Percentiles rank a stretch among this genome's conserved stretches.
Evolutionary conservation across 495 filamentous ascomycete species (phyloP).

Genomic region (Lasiosphaeria miniovina): DNA sequence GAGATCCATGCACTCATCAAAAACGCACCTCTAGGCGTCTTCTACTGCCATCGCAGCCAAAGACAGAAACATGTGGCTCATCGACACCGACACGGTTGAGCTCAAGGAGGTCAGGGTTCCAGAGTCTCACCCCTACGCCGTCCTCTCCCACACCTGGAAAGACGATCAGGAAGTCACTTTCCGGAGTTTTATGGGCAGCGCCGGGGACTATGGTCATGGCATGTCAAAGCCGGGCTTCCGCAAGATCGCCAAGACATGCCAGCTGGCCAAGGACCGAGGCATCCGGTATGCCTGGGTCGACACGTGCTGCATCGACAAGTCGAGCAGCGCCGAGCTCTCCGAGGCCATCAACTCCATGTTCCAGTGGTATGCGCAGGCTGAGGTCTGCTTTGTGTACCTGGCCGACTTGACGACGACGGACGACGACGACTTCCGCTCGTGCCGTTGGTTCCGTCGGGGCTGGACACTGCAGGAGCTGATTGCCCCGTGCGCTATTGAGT

Average conservation of each 20-base stretch:
- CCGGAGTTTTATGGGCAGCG: conserved; percentile 4
- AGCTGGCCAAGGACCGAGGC: conserved; percentile 3
- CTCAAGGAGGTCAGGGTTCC: not conserved
- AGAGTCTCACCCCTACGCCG: conserved; percentile 15
- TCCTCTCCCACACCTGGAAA: conserved; percentile 23
- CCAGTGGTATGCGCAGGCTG: conserved; percentile 32
- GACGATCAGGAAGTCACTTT: conserved; percentile 19
- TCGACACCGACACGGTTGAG: not conserved
- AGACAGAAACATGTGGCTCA: not conserved
- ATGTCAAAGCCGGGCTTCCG: conserved; percentile 4
- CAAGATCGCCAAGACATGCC: conserved; percentile 19
- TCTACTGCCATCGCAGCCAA: too few species aligned
- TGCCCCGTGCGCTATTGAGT: conserved; percentile 29
- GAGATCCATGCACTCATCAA: too few species aligned
- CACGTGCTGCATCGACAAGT: conserved; percentile 42
- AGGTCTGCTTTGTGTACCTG: conserved; percentile 38
- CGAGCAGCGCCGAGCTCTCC: conserved; percentile 35
- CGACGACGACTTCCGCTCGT: conserved; percentile 11
- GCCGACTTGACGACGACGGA: conserved; percentile 21
- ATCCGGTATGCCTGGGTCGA: conserved; percentile 32
- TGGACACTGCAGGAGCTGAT: conserved; percentile 41
- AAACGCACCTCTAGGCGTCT: too few species aligned
- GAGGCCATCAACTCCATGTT: conserved; percentile 43
- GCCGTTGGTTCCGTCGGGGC: conserved; percentile 39
- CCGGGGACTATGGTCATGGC: not conserved